Base-by-base conservation (phyloP, 805 yeast genomes). In the Sugiyamaella americana region DNA sequence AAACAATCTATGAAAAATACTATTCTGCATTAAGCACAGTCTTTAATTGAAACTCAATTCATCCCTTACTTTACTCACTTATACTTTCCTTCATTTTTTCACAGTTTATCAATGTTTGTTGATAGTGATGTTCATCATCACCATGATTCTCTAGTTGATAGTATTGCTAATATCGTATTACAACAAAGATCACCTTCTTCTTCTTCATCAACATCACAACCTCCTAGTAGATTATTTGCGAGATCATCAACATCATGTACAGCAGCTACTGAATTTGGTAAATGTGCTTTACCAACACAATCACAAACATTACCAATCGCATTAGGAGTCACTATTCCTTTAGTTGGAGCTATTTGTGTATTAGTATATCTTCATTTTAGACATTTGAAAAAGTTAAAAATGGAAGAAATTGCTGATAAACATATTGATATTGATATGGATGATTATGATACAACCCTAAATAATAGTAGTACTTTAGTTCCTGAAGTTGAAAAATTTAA, bases 271-370 rank as follows among this genome's bases (percentile, higher is more conserved):
- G 37, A 35, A 13, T 35, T 17, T 10, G 37, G 20, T 35, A 5
- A 6, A 37, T 58, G 61, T 26, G 48, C 52, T 30, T 45, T 43
- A 40, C 60, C 61, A 4, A 46, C 37, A 17, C 47, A 50, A 4
- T 43, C 41, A 29, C 46, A 57, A 24, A 44, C 49, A 2, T 48
- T 56, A 36, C 53, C 61, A 1, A 56, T 68, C 40, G 68, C 63
- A 5, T 58, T 66, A 3, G 70, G 68, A n/a, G 62, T 64, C 11
- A 67, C 70, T n/a, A 57, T 69, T 23, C 74, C 74, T 4, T 48
- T 64, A n/a, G 41, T 51, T 2, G 24, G 62, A 18, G 67, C 70
- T 21, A 35, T 66, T 11, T 16, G 57, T 11, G 52, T 65, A 16
- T 47, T 66, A 26, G 39, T 54, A n/a, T 55, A 58, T 53, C 49